Evolutionary conservation across 2,329 filamentous ascomycete species (phyloP).

Genomic region (Aaosphaeria arxii): DNA sequence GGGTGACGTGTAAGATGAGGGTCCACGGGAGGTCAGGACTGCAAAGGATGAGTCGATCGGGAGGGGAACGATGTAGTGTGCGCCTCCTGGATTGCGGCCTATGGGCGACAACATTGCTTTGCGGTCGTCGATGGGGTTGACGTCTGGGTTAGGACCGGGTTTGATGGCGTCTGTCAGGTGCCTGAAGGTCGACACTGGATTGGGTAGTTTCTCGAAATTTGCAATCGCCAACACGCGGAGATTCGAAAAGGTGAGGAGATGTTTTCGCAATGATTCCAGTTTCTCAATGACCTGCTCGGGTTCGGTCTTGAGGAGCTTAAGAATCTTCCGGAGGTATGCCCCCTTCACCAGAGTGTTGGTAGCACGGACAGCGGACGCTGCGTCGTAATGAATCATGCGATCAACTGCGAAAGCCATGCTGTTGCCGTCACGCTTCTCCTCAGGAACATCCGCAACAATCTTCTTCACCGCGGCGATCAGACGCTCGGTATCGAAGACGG

Average conservation of each 20-base stretch:
- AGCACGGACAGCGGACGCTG: slow-evolving; percentile 72
- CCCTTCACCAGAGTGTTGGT: slow-evolving; percentile 82
- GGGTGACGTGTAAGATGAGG: slow-evolving; percentile 72
- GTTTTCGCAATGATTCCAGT: slow-evolving; percentile 72
- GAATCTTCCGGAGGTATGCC: slow-evolving; percentile 80
- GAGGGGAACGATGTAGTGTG: slow-evolving; percentile 83
- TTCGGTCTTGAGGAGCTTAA: slow-evolving; percentile 73
- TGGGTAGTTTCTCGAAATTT: slow-evolving; percentile 69
- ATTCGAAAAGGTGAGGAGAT: slow-evolving; percentile 80
- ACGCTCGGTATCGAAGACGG: slow-evolving; percentile 74
- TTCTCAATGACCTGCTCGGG: slow-evolving; percentile 72
- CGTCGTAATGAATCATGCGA: slow-evolving; percentile 76
- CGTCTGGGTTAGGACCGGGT: slow-evolving; percentile 49
- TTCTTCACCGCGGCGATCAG: slow-evolving; percentile 67
- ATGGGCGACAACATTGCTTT: slow-evolving; percentile 70
- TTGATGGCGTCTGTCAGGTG: slow-evolving; percentile 50
- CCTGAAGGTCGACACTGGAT: slow-evolving; percentile 80
- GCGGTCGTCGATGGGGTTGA: slow-evolving; percentile 69
- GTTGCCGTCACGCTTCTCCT: slow-evolving; percentile 82
- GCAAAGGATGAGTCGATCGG: slow-evolving; percentile 90
- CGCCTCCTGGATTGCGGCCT: slow-evolving; percentile 70
- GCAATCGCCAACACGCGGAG: slow-evolving; percentile 82
- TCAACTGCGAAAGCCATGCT: slow-evolving; percentile 62
- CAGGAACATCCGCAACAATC: slow-evolving; percentile 85
- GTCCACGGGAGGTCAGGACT: slow-evolving; percentile 70